These are phyloP conservation scores for Aureobasidium sp. DNA, from an alignment of 2,329 filamentous ascomycete species.

Conservation along the genomic window DNA sequence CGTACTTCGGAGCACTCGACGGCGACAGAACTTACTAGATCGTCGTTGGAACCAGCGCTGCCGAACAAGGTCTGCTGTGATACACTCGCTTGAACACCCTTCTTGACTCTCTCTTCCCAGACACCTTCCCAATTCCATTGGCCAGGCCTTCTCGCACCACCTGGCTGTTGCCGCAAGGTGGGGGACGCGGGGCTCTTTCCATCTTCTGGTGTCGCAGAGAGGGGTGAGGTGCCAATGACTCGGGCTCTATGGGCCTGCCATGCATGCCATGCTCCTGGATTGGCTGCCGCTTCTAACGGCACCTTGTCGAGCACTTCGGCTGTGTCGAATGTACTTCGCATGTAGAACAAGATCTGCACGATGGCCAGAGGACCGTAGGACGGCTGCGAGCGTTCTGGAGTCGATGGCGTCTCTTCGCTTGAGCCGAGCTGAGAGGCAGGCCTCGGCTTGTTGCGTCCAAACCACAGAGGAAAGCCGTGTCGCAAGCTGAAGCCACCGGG, in stretches of 20 bases:
- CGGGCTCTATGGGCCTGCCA: conserved; percentile 65
- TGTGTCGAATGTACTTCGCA: conserved; percentile 73
- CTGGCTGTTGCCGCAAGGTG: conserved; percentile 25
- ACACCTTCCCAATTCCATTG: conserved; percentile 98
- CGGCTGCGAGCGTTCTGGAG: not conserved
- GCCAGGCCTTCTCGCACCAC: conserved; percentile 54
- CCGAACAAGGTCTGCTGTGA: conserved; percentile 76
- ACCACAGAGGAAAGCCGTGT: conserved; percentile 88
- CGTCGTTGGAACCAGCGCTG: conserved; percentile 51
- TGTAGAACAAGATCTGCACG: conserved; percentile 63
- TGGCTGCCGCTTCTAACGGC: conserved; percentile 73
- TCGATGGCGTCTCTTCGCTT: not conserved
- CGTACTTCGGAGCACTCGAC: not conserved
- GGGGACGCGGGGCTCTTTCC: conserved; percentile 11
- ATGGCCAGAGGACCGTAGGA: conserved; percentile 19
- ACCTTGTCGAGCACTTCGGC: conserved; percentile 68
- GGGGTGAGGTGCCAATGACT: conserved; percentile 17
- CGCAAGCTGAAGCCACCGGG: conserved; percentile 85
- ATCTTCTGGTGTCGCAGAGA: conserved; percentile 14
- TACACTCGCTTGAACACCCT: conserved; percentile 65
- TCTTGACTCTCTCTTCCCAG: conserved; percentile 82
- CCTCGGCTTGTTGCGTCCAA: conserved; percentile 39
- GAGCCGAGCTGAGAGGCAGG: conserved; percentile 3
- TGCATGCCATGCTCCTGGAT: conserved; percentile 87
- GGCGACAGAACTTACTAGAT: conserved; percentile 52